Conservation (phyloP, 495 filamentous ascomycete species). For the Xylaria cubensis region DNA sequence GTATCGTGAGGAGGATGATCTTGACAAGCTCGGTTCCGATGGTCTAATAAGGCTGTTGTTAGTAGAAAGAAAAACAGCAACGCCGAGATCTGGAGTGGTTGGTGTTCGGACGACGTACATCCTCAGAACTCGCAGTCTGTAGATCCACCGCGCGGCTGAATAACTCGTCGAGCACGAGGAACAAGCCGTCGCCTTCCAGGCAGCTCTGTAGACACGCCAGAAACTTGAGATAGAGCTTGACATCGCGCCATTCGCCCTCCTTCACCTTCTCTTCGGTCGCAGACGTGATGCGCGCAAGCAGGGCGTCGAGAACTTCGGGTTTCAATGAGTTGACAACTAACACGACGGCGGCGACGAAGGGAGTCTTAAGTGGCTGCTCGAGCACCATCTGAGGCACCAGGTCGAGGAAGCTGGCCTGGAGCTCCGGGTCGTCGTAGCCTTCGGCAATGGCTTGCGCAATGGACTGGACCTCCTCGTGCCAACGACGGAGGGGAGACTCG, state of each 20-base stretch:
- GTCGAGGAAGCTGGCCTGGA: constrained; percentile 71
- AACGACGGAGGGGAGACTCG: constrained; percentile 80
- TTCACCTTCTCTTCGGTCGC: constrained; percentile 67
- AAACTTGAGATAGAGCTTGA: constrained; percentile 89
- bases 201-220: constrained; percentile 80
- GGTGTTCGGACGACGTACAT: constrained; percentile 62
- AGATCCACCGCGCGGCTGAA: constrained; percentile 84
- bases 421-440: constrained; percentile 76
- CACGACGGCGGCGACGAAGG: constrained; percentile 83
- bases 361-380: constrained; percentile 96
- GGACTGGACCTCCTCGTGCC: constrained; percentile 78
- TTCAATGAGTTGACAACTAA: constrained; percentile 77
- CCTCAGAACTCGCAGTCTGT: constrained; percentile 88
- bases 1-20: constrained; percentile 90
- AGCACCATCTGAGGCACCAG: constrained; percentile 75
- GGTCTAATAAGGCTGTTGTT: constrained; percentile 50
- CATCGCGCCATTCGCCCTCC: constrained; percentile 81
- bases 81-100: not conserved
- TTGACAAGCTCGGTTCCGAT: constrained; percentile 92
- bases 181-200: constrained; percentile 85
- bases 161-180: constrained; percentile 81
- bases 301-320: constrained; percentile 70
- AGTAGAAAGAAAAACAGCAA: constrained; percentile 14
- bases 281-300: constrained; percentile 65
- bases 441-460: constrained; percentile 80